Evolutionary conservation across 768 basidiomycete genomes (phyloP).

Genomic region (Hygrophoropsis aurantiaca): DNA sequence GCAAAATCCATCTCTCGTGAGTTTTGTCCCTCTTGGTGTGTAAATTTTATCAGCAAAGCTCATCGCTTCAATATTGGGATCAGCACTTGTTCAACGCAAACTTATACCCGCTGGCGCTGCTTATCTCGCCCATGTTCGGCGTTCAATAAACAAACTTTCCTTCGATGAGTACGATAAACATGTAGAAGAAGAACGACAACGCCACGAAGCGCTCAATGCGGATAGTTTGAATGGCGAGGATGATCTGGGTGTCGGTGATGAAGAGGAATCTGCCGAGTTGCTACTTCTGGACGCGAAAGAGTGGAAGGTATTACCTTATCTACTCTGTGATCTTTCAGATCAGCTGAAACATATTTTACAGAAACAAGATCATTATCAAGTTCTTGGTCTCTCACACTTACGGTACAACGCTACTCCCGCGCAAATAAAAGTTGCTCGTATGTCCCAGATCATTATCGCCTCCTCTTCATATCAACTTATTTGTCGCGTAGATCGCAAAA

Average conservation of each 20-base stretch:
- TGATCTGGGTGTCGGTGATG: conserved; percentile 91
- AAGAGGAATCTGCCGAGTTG: conserved; percentile 73
- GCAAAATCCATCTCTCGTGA: conserved; percentile 25
- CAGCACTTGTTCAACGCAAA: conserved; percentile 44
- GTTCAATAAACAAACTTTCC: conserved; percentile 71
- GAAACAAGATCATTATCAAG: conserved; percentile 99
- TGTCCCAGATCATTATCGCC: conserved; percentile 32
- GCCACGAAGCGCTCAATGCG: conserved; percentile 48
- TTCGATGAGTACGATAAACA: conserved; percentile 83
- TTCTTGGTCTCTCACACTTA: conserved; percentile 90
- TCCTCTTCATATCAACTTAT: not conserved
- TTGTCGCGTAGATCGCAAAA: conserved; percentile 78
- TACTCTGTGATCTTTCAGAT: not conserved
- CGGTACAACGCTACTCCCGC: conserved; percentile 83
- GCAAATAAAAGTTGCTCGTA: conserved; percentile 96
- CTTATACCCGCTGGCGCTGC: conserved; percentile 87
- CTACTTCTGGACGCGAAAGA: conserved; percentile 89
- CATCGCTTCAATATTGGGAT: not conserved
- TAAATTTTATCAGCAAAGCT: not conserved
- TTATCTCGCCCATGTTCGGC: conserved; percentile 79
- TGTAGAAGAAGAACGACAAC: conserved; percentile 52
- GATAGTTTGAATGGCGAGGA: conserved; percentile 58
- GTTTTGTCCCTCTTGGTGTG: conserved; percentile 12
- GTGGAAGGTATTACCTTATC: conserved; percentile 73
- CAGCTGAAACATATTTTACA: conserved; percentile 26